Base-by-base conservation (phyloP, 2,329 filamentous ascomycete species). In the Diaporthe nobilis region DNA sequence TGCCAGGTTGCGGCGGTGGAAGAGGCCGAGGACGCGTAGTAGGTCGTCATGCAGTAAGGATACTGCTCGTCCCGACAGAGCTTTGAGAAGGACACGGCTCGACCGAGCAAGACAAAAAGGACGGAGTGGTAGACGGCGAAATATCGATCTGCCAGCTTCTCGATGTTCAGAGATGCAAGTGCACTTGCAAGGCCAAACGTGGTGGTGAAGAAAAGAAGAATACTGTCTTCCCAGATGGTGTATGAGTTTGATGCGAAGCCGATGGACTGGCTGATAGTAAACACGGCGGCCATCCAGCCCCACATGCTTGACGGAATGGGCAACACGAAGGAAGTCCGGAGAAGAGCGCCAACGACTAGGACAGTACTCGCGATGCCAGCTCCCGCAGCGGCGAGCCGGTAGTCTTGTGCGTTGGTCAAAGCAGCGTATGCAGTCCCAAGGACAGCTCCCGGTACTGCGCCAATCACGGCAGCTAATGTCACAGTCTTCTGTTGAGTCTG, bases 191-290 rank as follows among this genome's bases (percentile, higher is more conserved):
- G 84, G 42, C 95, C 96, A 82, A 98, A 98, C 0, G 96, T 97
- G 2, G 92, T 92, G 75, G 98, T 90, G 85, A 98, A 96, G 86
- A 98, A 98, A 4, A 98, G 88, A 6, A 98, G 89, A 74, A 98
- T 98, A 20, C 95, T 94, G 81, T 99, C 97, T 85, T 99, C 97
- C 96, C 97, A 99, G 79, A 99, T 98, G 0, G 96, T 98, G 85
- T 96, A 99, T 0, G 97, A 99, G 85, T 99, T 99, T 4, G 97
- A 97, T 0, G 96, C 96, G 83, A 98, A 99, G 10, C 97, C 96
- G 71, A 94, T 87, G n/a, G 95, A 97, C 81, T 98, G 95, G 77
- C 94, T 92, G n/a, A 95, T 83, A 0, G 95, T 95, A 79, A 98
- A 95, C 20, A 96, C 83, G 37, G 95, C 87, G 8, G 95, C 93